Evolutionary conservation across 2,329 filamentous ascomycete genomes (phyloP), one percentile per base, ranked within the genome.

Genomic region (Fusarium sp.): DNA sequence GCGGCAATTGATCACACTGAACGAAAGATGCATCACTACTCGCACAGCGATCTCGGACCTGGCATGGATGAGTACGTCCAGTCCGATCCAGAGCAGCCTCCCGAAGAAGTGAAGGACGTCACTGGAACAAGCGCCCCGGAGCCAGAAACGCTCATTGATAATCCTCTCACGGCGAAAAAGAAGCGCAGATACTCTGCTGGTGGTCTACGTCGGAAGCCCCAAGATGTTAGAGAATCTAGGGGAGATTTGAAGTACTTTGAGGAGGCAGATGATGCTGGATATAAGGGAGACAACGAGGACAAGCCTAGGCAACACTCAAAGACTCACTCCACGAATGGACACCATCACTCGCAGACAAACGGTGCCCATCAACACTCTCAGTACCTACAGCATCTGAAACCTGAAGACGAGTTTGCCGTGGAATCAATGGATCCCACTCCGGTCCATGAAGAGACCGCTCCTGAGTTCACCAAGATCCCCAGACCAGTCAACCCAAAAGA

Each of bases 171-270:
- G 6, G 62, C 78, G 17, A 82, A 85, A 52, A 85, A 84, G 59
- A 88, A 87, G 75, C 87, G 94, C 61, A 90, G 95, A 23, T 96
- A 96, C 77, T 97, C 94, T 8, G 94, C 94, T 47, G 93, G 93
- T 67, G 94, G 93, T 7, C 84, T 97, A 25, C 88, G 92, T 35
- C 83, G 88, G 59, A 90, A 91, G 73, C 91, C 92, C 23, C 82
- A 87, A 56, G 91, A 93, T 66, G 90, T 97, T 9, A 86, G 85
- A 18, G 87, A 90, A 14, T 84, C 87, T 11, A 84, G 91, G 51
- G 91, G 93, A n/a, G 87, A 92, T 66, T 83, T 97, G n/a, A 90
- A 97, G 76, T 97, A 94, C 71, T 94, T 91, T 72, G 94, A 97
- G 74, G 92, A 96, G 71, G 93, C 95, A 27, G 93, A 94, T 21